Percentiles rank a stretch among this genome's conserved stretches.
phyloP scores from a whole-genome alignment of 495 filamentous ascomycete genomes.

The Neurospora sp. region DNA sequence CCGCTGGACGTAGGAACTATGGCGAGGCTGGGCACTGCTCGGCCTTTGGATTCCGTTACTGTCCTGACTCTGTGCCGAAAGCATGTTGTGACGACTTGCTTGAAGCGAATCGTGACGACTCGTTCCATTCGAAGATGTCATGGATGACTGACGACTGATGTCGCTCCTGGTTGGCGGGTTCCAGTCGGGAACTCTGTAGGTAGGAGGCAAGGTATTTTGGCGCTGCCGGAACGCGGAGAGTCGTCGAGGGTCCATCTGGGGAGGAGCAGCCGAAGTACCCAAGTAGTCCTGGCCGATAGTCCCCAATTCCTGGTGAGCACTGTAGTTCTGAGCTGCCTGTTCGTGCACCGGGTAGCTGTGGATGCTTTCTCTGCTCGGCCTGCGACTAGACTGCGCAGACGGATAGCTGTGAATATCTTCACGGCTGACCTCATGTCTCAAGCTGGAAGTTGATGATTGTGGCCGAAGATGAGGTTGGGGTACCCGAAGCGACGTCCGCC shows the following conservation, averaged over 20 bases:
- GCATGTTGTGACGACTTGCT: not conserved
- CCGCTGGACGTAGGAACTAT: conserved; percentile 6
- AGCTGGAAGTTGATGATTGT: conserved; percentile 25
- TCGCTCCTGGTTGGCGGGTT: conserved; percentile 23
- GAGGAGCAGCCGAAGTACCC: not conserved
- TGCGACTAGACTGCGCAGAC: conserved; percentile 11
- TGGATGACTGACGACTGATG: conserved; percentile 17
- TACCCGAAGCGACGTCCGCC: conserved; percentile 26
- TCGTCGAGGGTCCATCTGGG: conserved; percentile 16
- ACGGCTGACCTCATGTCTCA: conserved; percentile 21
- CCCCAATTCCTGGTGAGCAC: conserved; percentile 2
- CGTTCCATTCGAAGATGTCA: conserved; percentile 18
- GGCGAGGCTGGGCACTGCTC: conserved; percentile 18
- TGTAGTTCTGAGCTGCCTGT: conserved; percentile 1
- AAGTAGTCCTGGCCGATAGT: conserved; percentile 1
- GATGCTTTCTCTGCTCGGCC: conserved; percentile 26
- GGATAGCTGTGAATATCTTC: conserved; percentile 25
- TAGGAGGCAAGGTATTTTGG: conserved; percentile 1
- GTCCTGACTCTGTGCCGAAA: conserved; percentile 14
- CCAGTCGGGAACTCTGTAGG: conserved; percentile 16
- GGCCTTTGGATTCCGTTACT: conserved; percentile 11
- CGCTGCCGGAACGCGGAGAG: conserved; percentile 14
- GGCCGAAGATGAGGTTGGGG: conserved; percentile 27
- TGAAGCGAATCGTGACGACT: conserved; percentile 21
- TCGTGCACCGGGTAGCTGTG: conserved; percentile 16